Conservation (phyloP, 208 protist genomes). For the Jaenimonas drosophilae region DNA sequence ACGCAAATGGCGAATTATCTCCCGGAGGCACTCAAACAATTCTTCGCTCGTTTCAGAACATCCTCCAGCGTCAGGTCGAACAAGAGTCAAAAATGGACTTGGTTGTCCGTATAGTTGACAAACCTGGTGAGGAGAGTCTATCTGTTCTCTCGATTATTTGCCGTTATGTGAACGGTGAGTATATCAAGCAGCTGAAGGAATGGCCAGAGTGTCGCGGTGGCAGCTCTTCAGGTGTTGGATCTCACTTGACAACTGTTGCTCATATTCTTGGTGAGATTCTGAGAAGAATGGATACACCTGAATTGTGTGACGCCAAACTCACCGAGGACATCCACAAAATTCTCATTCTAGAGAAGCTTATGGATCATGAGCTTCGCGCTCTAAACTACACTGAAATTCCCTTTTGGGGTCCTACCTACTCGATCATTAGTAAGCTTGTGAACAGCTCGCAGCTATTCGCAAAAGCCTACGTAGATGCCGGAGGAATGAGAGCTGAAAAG, state of each 20-base stretch:
- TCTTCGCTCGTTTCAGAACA: conserved; percentile 61
- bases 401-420: conserved; percentile 75
- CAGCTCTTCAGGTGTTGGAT: conserved; percentile 64
- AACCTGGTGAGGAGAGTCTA: conserved; percentile 21
- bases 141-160: conserved; percentile 58
- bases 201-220: conserved; percentile 82
- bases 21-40: conserved; percentile 70
- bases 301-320: conserved; percentile 68
- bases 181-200: conserved; percentile 62
- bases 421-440: conserved; percentile 77
- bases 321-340: conserved; percentile 44
- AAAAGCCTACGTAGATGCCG: conserved; percentile 75
- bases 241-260: conserved; percentile 66
- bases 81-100: conserved; percentile 35
- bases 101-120: conserved; percentile 38
- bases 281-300: too few relatives aligned
- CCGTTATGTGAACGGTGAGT: conserved; percentile 55
- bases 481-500: conserved; percentile 58
- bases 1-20: conserved; percentile 60
- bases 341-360: conserved; percentile 65
- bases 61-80: conserved; percentile 53
- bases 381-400: conserved; percentile 77
- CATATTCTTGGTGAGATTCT: conserved; percentile 70
- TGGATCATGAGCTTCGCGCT: conserved; percentile 68
- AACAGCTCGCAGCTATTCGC: conserved; percentile 69